Base-by-base conservation (phyloP, 2,329 filamentous ascomycete genomes). In the Fusarium marasasianum region DNA sequence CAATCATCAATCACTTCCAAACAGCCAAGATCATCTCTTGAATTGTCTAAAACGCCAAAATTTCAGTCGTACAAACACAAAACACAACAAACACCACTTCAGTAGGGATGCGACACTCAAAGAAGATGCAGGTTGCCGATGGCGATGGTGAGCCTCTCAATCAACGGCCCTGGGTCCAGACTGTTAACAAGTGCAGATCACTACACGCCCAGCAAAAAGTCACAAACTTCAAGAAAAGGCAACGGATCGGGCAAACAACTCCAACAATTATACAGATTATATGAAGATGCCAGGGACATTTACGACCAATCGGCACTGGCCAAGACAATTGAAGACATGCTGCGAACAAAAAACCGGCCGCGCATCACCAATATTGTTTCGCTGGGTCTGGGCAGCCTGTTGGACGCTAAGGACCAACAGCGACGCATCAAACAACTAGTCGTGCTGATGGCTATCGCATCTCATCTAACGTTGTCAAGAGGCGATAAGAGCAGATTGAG, bases 381-480 rank as follows among this genome's bases (percentile, higher is more conserved):
- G 14, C 38, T 77, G 9, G 76, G 76, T 7, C 44, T 77, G 24
- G 76, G 76, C 38, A 77, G 74, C 18, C 38, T 77, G 7, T 31
- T 68, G 3, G 63, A 73, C 45, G 64, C 75, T 10, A 78, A 75
- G 20, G 73, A 78, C 47, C 76, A 78, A 33, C 61, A 63, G 29
- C 76, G 76, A 20, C 71, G 76, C 14, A 69, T 78, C 2, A 78
- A 78, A 38, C 76, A 78, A 55, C 63, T 78, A 8, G 76, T 75
- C 6, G 65, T 78, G 31, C 70, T 78, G 7, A 60, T 75, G 50
- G 64, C 66, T 7, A 69, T 78, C 24, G 64, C 73, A 17, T 76
- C 74, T 10, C 68, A 75, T 29, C 48, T 77, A 6, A 37, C 45
- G 14, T 17, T 64, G 26, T 45, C 63, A 14, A 35, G 47, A 1